Evolutionary conservation across 805 yeast genomes (phyloP), one percentile per base, ranked within the genome.

Genomic region (Starmerella sirachaensis): DNA sequence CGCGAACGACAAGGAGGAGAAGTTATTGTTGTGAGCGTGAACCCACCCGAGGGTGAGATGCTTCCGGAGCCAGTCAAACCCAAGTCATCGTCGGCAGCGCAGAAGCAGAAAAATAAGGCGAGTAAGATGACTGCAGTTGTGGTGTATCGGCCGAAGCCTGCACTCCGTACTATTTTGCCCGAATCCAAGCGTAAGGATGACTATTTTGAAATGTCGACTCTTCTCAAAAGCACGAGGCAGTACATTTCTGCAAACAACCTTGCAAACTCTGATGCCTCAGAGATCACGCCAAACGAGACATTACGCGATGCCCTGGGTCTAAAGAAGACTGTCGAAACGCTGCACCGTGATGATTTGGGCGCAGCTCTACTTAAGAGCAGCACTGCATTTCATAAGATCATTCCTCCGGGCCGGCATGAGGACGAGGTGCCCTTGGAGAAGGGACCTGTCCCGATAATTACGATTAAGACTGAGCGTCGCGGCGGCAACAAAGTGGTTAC

Each of bases 1-100:
- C 83, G 85, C 48, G 96, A 94, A 6, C 81, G 83, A 52, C 91
- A 77, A 26, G 95, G 86, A 41, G 93, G 81, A 51, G 61, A 85
- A 19, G 66, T 70, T 0, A 62, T 86, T 12, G 63, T 88, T 16
- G 62, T 67, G 2, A 62, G 69, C 6, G 49, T 70, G 1, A 72
- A 74, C 25, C 46, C 45, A 17, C 48, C 46, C 29, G 31, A 35
- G 11, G 39, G 29, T 28, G 43, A 40, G 24, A 27, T 34, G 17
- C 37, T 29, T 21, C 36, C 25, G 26, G 37, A 40, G 24, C 37
- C 40, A 7, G 34, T 42, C 12, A 37, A 32, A 7, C 39, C 44
- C 14, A 31, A 37, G 31, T 25, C n/a, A n/a, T n/a, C n/a, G n/a
- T n/a, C n/a, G n/a, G 31, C 35, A 10, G 26, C 34, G 5, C 29